These are phyloP conservation scores for Talaromyces sp. DNA, from an alignment of 2,329 filamentous ascomycete genomes.

Conservation along the genomic window DNA sequence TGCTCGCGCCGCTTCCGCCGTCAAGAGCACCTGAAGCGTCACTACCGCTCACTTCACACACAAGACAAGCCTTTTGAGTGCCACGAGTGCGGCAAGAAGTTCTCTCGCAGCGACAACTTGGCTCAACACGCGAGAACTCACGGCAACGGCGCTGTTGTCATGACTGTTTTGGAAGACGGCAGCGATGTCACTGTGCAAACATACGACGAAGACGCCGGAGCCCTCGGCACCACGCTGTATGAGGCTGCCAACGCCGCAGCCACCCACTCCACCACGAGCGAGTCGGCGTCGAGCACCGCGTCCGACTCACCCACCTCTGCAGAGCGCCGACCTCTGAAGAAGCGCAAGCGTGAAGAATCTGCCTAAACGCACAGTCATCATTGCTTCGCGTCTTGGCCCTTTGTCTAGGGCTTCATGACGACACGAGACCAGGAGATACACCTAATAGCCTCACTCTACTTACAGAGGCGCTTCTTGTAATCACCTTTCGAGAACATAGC, in stretches of 20 bases:
- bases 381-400: slow-evolving; percentile 1
- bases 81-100: slow-evolving; percentile 97
- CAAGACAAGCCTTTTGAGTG: slow-evolving; percentile 99
- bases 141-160: slow-evolving; percentile 81
- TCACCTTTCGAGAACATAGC: slow-evolving; percentile 13
- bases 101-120: slow-evolving; percentile 95
- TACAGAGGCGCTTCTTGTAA: slow-evolving; percentile 8
- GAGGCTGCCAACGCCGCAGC: slow-evolving; percentile 72
- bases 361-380: slow-evolving; percentile 42
- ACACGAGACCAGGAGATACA: slow-evolving; percentile 37
- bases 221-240: slow-evolving; percentile 74
- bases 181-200: slow-evolving; percentile 47
- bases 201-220: slow-evolving; percentile 59
- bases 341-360: slow-evolving; percentile 67
- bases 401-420: slow-evolving; percentile 25
- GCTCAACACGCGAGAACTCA: slow-evolving; percentile 94
- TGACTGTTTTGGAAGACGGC: slow-evolving; percentile 73
- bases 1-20: slow-evolving; percentile 97
- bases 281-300: slow-evolving; percentile 36
- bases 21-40: slow-evolving; percentile 97
- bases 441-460: slow-evolving; percentile 10
- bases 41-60: slow-evolving; percentile 97
- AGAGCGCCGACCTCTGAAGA: slow-evolving; percentile 60
- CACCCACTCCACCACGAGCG: slow-evolving; percentile 49
- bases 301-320: slow-evolving; percentile 25